Evolutionary conservation across 179 eudicot species (phyloP).

Genomic region (Dionaea muscipula): DNA sequence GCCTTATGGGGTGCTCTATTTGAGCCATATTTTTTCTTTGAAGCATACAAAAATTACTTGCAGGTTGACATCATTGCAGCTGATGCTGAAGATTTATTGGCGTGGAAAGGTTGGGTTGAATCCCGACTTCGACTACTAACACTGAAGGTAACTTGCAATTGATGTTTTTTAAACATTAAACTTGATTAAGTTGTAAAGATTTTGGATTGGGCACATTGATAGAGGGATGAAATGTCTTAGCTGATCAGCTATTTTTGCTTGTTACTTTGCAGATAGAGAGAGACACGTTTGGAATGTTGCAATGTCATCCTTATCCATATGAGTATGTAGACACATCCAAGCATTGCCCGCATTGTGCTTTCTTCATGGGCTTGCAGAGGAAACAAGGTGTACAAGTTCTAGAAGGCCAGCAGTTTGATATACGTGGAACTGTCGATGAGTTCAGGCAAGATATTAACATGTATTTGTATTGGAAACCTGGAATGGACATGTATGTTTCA

Average conservation of each 20-base stretch:
- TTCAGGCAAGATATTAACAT: conserved; percentile 51
- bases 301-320: conserved; percentile 64
- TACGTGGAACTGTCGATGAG: conserved; percentile 51
- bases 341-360: conserved; percentile 43
- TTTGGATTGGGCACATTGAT: not conserved
- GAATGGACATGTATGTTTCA: conserved; percentile 58
- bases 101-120: conserved; percentile 87
- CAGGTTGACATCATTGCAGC: conserved; percentile 59
- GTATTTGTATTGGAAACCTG: conserved; percentile 59
- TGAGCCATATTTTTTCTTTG: conserved; percentile 53
- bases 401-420: conserved; percentile 61
- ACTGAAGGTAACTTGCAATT: conserved; percentile 30
- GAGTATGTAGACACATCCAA: conserved; percentile 36
- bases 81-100: conserved; percentile 51
- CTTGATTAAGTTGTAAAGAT: not conserved
- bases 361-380: conserved; percentile 64
- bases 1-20: conserved; percentile 40
- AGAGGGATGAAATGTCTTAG: not conserved
- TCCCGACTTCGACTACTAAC: conserved; percentile 67
- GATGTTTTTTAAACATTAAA: not conserved
- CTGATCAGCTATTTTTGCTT: not conserved
- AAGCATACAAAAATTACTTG: conserved; percentile 57
- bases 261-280: conserved; percentile 46
- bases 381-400: conserved; percentile 40
- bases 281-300: conserved; percentile 48